Percentiles rank a stretch among this genome's conserved stretches.
These are phyloP conservation scores for Euphorbia schlechtendalii DNA, from an alignment of 441 rosid species.

Conservation along the genomic window DNA sequence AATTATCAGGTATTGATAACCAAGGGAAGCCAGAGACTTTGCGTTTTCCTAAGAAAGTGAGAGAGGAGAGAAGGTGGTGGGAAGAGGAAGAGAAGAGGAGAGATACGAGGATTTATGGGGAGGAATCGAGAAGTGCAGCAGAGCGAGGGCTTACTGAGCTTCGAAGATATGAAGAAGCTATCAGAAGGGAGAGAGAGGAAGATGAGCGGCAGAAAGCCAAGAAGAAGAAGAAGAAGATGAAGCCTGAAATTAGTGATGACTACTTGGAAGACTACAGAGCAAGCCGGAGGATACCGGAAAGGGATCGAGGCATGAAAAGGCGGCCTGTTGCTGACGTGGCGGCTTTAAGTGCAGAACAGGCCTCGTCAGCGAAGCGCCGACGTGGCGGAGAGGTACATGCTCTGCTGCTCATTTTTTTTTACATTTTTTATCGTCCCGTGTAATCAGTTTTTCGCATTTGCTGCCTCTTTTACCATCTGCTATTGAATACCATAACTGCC, in stretches of 20 bases:
- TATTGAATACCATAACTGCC: too few relatives aligned
- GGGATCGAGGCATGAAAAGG: constrained; percentile 62
- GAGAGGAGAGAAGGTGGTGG: constrained; percentile 69
- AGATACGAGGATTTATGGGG: constrained; percentile 13
- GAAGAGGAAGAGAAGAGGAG: constrained; percentile 77
- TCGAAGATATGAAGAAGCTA: constrained; percentile 51
- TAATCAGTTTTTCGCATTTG: neutral
- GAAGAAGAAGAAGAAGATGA: constrained; percentile 71
- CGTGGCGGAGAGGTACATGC: constrained; percentile 86
- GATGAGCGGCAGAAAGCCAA: constrained; percentile 73
- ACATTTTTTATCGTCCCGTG: neutral
- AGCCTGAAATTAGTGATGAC: constrained; percentile 48
- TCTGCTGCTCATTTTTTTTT: constrained; percentile 11
- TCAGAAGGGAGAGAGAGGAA: constrained; percentile 81
- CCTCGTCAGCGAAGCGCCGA: constrained; percentile 73
- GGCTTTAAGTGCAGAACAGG: constrained; percentile 43
- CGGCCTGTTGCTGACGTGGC: constrained; percentile 48
- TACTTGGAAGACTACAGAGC: constrained; percentile 56
- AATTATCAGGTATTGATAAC: constrained; percentile 62
- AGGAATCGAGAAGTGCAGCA: too few relatives aligned
- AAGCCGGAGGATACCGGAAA: constrained; percentile 55
- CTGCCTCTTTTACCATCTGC: neutral
- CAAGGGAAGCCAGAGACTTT: constrained; percentile 36
- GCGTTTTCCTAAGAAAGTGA: constrained; percentile 38
- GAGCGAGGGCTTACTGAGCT: too few relatives aligned